Base-by-base conservation (phyloP, 805 yeast genomes). In the Cyberlindnera meyerae region DNA sequence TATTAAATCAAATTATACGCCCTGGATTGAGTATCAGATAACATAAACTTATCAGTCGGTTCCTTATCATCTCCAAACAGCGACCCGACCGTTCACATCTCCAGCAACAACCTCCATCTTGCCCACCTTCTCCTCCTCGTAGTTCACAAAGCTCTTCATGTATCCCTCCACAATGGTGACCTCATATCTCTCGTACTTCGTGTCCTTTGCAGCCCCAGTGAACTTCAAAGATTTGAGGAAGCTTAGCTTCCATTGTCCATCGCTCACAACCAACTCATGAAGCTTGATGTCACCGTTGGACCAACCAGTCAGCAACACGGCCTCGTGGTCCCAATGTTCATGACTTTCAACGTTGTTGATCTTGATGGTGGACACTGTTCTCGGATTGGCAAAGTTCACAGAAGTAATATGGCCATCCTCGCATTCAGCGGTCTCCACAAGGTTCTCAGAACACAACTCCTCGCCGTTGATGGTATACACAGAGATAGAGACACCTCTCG, bases 381-480 rank as follows among this genome's bases (percentile, higher is more conserved):
- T 47, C 2, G 58, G 48, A 30, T 48, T 52, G 11, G 50, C 57
- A 39, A 65, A 63, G 28, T 44, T 48, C 20, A 62, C 27, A 8
- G 54, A 39, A 0, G 61, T 50, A 12, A 60, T 35, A n/a, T n/a
- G n/a, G n/a, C n/a, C n/a, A n/a, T n/a, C n/a, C n/a, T n/a, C n/a
- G n/a, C n/a, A n/a, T 37, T 39, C 15, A 46, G 33, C 18, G 48
- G 35, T 16, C 6, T 29, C 27, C 0, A 21, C 51, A 36, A 15
- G 39, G 24, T 20, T 25, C 16, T 56, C 43, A 8, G 52, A 34
- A 12, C 60, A 32, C 8, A 74, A 61, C 4, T 54, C 30, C 7
- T 67, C 66, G 1, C 85, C 86, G 50, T 81, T 79, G 14, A 79
- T 52, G 8, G 76, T 77, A 49, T 56, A 72, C 0, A 80, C 27